phyloP scores from a whole-genome alignment of 306 rosid species.

The Vigna unguiculata region DNA sequence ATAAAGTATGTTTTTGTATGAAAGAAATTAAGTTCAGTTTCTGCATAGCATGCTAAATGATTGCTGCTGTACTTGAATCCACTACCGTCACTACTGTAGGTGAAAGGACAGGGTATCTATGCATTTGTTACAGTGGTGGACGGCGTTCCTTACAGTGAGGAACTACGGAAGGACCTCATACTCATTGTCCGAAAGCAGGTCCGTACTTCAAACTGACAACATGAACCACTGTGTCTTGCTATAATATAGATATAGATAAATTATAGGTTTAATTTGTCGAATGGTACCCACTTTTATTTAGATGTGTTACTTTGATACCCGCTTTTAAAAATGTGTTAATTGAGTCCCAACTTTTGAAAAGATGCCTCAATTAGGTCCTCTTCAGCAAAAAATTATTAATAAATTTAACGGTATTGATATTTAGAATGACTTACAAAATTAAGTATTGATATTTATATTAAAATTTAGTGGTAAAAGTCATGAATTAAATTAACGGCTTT shows the following conservation, averaged over 20 bases:
- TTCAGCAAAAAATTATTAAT: no score
- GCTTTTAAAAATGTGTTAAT: no score
- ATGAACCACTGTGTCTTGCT: conserved; percentile 19
- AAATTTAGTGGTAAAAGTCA: no score
- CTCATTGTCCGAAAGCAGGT: conserved; percentile 90
- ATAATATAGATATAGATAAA: no score
- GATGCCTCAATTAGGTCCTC: no score
- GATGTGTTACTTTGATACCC: background rate
- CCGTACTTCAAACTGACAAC: conserved; percentile 25
- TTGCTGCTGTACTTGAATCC: conserved; percentile 40
- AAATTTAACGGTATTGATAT: no score
- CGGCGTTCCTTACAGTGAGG: conserved; percentile 89
- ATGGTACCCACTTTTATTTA: no score
- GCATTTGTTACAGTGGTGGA: conserved; percentile 93
- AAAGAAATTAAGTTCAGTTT: conserved; percentile 28
- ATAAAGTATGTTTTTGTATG: conserved; percentile 7
- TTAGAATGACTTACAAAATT: no score
- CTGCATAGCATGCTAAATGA: conserved; percentile 19
- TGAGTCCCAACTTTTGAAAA: no score
- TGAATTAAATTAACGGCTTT: no score
- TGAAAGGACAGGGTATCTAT: conserved; percentile 95
- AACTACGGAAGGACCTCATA: conserved; percentile 81
- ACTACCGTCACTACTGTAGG: conserved; percentile 57
- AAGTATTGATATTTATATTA: no score
- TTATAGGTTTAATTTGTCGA: no score